Base-by-base conservation (phyloP, 2,329 filamentous ascomycete genomes). In the Raffaelea albimanens region DNA sequence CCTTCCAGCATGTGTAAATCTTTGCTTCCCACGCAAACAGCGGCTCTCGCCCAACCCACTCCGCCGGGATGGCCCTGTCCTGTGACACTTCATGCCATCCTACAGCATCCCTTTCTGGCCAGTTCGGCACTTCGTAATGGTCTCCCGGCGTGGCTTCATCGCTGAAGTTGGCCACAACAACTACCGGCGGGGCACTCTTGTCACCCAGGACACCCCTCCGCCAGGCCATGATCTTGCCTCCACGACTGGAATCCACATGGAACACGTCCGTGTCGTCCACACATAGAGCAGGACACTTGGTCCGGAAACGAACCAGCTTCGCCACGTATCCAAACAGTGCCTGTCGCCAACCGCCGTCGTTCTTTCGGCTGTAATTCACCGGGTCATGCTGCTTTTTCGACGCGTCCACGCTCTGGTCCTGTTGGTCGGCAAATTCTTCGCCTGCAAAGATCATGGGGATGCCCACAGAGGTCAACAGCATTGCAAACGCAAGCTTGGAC, bases 391-490 rank as follows among this genome's bases (percentile, higher is more conserved):
- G 57, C 53, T 58, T 59, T 46, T 53, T 43, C 13, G 45, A n/a
- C 50, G 56, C 54, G 23, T 55, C 51, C 14, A 45, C 34, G 47
- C 54, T 56, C 44, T 51, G 54, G 29, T 59, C 57, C 48, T 56
- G 52, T 47, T 56, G 51, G 48, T 59, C 57, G 33, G 48, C 49
- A 40, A 59, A 59, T 52, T 59, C 56, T 48, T 59, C 57, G n/a
- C 57, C 57, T 2, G 57, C 57, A 39, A 59, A 56, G 20, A 59
- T 58, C 55, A 59, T 58, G 31, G 56, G 57, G 8, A 57, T 45
- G n/a, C 57, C 56, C 18, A 59, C 56, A 19, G 52, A 54, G 3
- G 56, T 59, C 14, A 59, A 31, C 23, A 59, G 50, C 33, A 57
- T 49, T 2, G 50, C 55, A 43, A 57, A 58, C 11, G 55, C 57